Percentiles rank a stretch among this genome's conserved stretches.
Conservation (phyloP, 192 early-diverging fungal species). For the Coemansia sp. region DNA sequence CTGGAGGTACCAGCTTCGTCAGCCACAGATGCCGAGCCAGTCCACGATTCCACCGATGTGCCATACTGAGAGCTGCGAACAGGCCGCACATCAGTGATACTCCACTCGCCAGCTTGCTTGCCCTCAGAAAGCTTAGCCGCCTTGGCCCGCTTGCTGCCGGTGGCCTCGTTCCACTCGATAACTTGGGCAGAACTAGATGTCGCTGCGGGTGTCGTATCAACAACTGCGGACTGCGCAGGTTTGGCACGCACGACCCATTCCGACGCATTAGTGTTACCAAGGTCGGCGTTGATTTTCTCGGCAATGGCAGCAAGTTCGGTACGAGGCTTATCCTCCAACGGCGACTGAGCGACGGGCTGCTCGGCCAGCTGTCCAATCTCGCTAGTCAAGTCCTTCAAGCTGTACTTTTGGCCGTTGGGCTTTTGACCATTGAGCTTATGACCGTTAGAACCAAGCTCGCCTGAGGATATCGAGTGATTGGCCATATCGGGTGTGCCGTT, state of each 20-base stretch:
- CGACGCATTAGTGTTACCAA: slow-evolving; percentile 7
- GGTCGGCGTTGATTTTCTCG: slow-evolving; percentile 14
- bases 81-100: slow-evolving; percentile 27
- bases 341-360: background rate
- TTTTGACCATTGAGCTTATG: background rate
- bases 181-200: slow-evolving; percentile 18
- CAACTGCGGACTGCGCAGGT: background rate
- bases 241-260: slow-evolving; percentile 45
- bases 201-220: background rate
- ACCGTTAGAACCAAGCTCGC: background rate
- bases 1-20: slow-evolving; percentile 23
- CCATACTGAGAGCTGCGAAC: slow-evolving; percentile 59
- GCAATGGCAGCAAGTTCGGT: background rate
- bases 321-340: background rate
- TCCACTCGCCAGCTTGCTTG: slow-evolving; percentile 56
- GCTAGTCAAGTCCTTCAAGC: slow-evolving; percentile 1
- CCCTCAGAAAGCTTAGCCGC: slow-evolving; percentile 54
- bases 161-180: slow-evolving; percentile 49
- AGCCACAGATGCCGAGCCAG: slow-evolving; percentile 46
- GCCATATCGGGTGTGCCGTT: background rate
- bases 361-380: slow-evolving; percentile 2
- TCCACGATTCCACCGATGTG: slow-evolving; percentile 58
- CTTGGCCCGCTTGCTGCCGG: slow-evolving; percentile 55
- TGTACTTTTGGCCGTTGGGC: slow-evolving; percentile 8
- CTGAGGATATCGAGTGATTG: background rate